Conservation (phyloP, 2,329 filamentous ascomycete genomes). For the Claviceps humidiphila region DNA sequence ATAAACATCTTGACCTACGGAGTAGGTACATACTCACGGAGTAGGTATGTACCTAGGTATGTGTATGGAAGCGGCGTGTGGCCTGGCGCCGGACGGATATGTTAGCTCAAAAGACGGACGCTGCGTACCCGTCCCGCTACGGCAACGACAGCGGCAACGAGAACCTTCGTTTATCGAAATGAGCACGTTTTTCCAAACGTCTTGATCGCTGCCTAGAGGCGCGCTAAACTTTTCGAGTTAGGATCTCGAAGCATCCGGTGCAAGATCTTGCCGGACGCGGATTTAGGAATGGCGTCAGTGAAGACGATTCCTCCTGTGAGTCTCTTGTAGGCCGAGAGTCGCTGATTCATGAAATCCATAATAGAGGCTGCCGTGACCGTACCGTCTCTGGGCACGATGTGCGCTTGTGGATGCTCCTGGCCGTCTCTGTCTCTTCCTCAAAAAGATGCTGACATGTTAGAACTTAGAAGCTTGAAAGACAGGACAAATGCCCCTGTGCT, state of each 20-base stretch:
- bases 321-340: constrained; percentile 40
- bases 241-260: constrained; percentile 52
- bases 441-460: not conserved
- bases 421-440: not conserved
- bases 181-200: too few relatives aligned
- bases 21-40: too few relatives aligned
- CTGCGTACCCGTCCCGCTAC: too few relatives aligned
- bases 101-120: too few relatives aligned
- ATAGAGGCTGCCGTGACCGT: not conserved
- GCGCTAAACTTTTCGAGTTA: not conserved
- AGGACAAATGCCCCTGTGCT: not conserved
- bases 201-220: not conserved
- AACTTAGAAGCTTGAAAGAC: not conserved
- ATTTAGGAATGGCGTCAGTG: constrained; percentile 57
- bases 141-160: too few relatives aligned
- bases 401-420: constrained; percentile 35
- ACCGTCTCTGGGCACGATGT: not conserved
- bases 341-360: not conserved
- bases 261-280: constrained; percentile 61
- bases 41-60: too few relatives aligned
- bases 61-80: too few relatives aligned
- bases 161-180: too few relatives aligned
- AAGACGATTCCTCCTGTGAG: constrained; percentile 51
- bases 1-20: too few relatives aligned
- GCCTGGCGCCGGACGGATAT: too few relatives aligned